Conservation (phyloP, 805 yeast genomes). For the Suhomyces sp. region DNA sequence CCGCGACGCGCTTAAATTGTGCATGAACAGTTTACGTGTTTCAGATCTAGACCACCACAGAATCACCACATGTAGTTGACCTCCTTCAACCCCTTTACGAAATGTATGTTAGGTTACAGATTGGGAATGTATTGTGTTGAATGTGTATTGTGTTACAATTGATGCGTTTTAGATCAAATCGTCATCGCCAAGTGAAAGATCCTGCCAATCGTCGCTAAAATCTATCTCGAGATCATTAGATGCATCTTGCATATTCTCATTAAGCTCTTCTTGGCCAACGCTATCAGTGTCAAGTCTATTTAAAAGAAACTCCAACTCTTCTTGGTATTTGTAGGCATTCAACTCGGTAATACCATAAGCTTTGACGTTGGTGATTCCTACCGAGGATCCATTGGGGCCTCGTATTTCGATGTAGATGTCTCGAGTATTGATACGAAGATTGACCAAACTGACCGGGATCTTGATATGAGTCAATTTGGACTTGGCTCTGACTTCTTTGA, state of each 20-base stretch:
- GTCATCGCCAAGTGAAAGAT: not conserved
- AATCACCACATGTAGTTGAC: too few species aligned
- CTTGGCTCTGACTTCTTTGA: constrained; percentile 20
- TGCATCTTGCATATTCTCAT: not conserved
- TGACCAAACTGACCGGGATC: constrained; percentile 33
- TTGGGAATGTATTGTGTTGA: too few species aligned
- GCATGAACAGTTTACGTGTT: not conserved
- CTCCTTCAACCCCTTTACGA: not conserved
- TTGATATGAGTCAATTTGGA: constrained; percentile 24
- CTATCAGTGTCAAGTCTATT: constrained; percentile 5
- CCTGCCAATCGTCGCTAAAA: not conserved
- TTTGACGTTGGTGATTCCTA: constrained; percentile 19
- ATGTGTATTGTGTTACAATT: not conserved
- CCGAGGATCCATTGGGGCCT: constrained; percentile 3
- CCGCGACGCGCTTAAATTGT: not conserved
- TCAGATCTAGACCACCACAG: not conserved
- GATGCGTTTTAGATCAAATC: not conserved
- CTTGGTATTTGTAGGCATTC: constrained; percentile 20
- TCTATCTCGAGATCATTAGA: not conserved
- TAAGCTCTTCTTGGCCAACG: not conserved
- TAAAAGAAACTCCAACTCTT: constrained; percentile 20
- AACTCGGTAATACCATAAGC: constrained; percentile 32
- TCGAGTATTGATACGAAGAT: constrained; percentile 27
- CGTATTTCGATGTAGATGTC: constrained; percentile 33
- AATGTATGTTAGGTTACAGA: too few species aligned